Percentiles rank a stretch among this genome's conserved stretches.
phyloP scores from a whole-genome alignment of 495 filamentous ascomycete species.

The Lichina pygmaea region DNA sequence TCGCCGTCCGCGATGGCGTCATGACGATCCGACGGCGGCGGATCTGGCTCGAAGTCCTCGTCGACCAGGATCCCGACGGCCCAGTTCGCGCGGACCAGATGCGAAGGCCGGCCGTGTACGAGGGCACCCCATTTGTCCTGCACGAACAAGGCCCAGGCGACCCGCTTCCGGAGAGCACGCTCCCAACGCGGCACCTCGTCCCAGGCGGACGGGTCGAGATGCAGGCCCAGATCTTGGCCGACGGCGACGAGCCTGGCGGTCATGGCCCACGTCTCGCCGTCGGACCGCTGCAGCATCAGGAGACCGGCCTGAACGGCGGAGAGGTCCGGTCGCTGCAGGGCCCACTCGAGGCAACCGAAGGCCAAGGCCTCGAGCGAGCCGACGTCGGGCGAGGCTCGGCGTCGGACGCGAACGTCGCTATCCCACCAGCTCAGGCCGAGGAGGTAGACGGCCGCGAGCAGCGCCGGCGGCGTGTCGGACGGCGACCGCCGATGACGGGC shows the following conservation, averaged over 20 bases:
- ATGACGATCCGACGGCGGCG: conserved; percentile 7
- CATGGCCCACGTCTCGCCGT: conserved; percentile 60
- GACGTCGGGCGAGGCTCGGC: conserved; percentile 33
- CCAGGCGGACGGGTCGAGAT: conserved; percentile 71
- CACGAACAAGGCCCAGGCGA: conserved; percentile 81
- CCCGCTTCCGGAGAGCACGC: conserved; percentile 49
- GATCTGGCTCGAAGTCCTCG: conserved; percentile 27
- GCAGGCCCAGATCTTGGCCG: conserved; percentile 60
- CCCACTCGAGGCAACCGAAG: conserved; percentile 40
- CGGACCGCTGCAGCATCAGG: conserved; percentile 65
- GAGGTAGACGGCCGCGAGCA: conserved; percentile 75
- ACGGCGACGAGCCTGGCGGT: conserved; percentile 66
- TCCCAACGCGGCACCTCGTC: conserved; percentile 63
- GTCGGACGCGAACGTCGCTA: neutral
- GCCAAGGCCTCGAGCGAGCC: conserved; percentile 52
- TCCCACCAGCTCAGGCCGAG: conserved; percentile 70
- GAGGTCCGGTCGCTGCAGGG: conserved; percentile 65
- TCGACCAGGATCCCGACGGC: conserved; percentile 40
- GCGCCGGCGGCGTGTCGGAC: conserved; percentile 51
- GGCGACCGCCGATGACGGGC: conserved; percentile 58
- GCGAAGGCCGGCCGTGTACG: conserved; percentile 64
- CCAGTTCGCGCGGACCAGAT: conserved; percentile 62
- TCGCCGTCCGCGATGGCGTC: conserved; percentile 29
- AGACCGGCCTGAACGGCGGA: conserved; percentile 83
- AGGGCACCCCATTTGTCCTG: conserved; percentile 84